Percentiles rank a stretch among this genome's conserved stretches.
phyloP scores from a whole-genome alignment of 805 yeast genomes.

The Candida peoriensis region DNA sequence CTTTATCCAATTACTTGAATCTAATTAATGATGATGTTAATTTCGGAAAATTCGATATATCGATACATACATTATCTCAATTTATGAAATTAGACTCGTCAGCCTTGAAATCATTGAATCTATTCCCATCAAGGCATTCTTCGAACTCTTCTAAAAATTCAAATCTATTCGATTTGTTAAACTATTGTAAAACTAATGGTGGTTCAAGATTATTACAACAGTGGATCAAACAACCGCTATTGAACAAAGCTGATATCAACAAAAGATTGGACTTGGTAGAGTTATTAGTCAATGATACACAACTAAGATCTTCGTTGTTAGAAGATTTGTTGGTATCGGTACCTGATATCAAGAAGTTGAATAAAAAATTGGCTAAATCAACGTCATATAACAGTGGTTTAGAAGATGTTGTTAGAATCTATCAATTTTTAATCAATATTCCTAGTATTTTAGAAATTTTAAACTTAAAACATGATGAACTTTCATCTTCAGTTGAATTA shows the following conservation, averaged over 20 bases:
- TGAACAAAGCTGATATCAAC: slow-evolving; percentile 52
- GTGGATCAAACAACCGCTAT: slow-evolving; percentile 95
- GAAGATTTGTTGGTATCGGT: slow-evolving; percentile 63
- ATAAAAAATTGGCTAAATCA: slow-evolving; percentile 53
- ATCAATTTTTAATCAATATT: slow-evolving; percentile 67
- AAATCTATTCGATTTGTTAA: slow-evolving; percentile 77
- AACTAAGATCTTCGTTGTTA: slow-evolving; percentile 58
- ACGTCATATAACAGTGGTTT: slow-evolving; percentile 56
- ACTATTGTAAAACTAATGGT: slow-evolving; percentile 84
- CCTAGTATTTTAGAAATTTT: slow-evolving; percentile 64
- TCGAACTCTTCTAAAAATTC: slow-evolving; percentile 38
- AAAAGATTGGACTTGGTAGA: slow-evolving; percentile 76
- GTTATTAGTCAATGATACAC: slow-evolving; percentile 62
- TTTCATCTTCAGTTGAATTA: slow-evolving; percentile 21
- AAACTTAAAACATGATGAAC: slow-evolving; percentile 35
- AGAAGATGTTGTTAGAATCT: slow-evolving; percentile 86
- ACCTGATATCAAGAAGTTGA: slow-evolving; percentile 77
- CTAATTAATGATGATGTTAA: slow-evolving; percentile 53
- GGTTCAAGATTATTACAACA: slow-evolving; percentile 85
- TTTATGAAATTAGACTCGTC: slow-evolving; percentile 90
- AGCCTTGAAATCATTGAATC: slow-evolving; percentile 80
- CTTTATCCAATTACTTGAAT: slow-evolving; percentile 64
- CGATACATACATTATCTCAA: slow-evolving; percentile 65
- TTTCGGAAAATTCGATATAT: slow-evolving; percentile 50
- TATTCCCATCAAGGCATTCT: slow-evolving; percentile 52